phyloP scores from a whole-genome alignment of 306 rosid species.

The Leucaena leucocephala region DNA sequence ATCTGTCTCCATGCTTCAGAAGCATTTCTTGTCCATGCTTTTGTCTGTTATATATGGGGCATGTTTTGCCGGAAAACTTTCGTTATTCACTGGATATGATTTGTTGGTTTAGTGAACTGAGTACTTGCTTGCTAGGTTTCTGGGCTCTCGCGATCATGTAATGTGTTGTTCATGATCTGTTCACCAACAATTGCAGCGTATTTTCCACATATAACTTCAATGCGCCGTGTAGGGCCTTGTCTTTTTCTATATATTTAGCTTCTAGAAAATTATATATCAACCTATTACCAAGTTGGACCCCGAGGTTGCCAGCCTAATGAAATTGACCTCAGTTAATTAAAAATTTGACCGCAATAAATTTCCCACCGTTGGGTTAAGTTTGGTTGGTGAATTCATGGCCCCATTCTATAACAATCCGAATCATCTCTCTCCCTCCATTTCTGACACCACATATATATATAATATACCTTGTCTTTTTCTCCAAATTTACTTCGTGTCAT shows the following conservation, averaged over 20 bases:
- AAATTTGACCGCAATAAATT: conserved; percentile 30
- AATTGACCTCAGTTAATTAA: conserved; percentile 33
- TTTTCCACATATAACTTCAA: conserved; percentile 37
- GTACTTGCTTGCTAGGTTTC: not conserved
- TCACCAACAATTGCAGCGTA: conserved; percentile 54
- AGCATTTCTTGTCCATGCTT: not conserved
- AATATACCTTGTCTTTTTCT: not conserved
- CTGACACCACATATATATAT: not conserved
- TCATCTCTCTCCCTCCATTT: not conserved
- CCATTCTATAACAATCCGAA: conserved; percentile 8
- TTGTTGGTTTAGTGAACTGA: not conserved
- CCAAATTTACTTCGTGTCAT: not conserved
- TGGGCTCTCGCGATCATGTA: conserved; percentile 10
- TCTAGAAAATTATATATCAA: conserved; percentile 36
- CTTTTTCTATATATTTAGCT: conserved; percentile 34
- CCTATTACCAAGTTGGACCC: not conserved
- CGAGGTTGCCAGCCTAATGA: conserved; percentile 10
- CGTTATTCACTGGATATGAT: not conserved
- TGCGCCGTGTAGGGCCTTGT: conserved; percentile 24
- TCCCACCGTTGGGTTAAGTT: conserved; percentile 36
- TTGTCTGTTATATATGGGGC: not conserved
- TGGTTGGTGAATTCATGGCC: conserved; percentile 38
- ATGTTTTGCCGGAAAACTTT: not conserved
- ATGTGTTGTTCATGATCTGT: conserved; percentile 53
- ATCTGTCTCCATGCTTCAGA: not conserved